Evolutionary conservation across 345 rosid genomes (phyloP).

Genomic region (Carallia brachiata): DNA sequence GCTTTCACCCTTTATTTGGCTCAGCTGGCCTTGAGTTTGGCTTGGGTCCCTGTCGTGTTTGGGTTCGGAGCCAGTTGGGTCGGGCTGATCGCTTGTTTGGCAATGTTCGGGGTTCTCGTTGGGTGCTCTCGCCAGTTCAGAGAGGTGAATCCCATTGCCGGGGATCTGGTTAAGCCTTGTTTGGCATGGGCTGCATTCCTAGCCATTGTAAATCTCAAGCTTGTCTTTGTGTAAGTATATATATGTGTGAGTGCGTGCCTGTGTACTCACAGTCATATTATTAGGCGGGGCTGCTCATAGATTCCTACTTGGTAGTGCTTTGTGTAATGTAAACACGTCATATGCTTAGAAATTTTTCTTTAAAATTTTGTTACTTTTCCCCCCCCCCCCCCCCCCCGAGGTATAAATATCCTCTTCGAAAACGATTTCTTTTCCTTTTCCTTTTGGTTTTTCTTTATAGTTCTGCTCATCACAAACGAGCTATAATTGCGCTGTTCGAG

Average conservation of each 20-base stretch:
- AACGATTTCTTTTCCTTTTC: neutral
- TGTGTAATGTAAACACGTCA: too few species aligned
- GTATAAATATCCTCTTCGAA: neutral
- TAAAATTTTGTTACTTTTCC: too few species aligned
- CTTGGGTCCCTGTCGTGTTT: conserved; percentile 59
- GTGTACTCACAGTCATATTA: neutral
- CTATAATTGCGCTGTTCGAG: too few species aligned
- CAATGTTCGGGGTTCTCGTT: conserved; percentile 41
- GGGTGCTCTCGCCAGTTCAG: conserved; percentile 57
- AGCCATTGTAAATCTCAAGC: conserved; percentile 59
- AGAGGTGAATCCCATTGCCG: conserved; percentile 61
- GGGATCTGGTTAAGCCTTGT: conserved; percentile 69
- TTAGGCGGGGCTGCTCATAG: too few species aligned
- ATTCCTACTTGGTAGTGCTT: too few species aligned
- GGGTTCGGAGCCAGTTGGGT: conserved; percentile 40
- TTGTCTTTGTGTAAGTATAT: conserved; percentile 29
- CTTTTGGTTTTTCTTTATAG: neutral
- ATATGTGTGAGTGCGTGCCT: too few species aligned
- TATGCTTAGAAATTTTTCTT: too few species aligned
- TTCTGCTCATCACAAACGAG: neutral
- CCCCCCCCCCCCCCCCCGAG: too few species aligned
- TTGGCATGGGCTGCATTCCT: conserved; percentile 72
- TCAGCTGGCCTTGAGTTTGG: conserved; percentile 47
- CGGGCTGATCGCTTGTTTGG: conserved; percentile 48
- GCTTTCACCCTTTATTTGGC: conserved; percentile 55